phyloP scores from a whole-genome alignment of 2,329 filamentous ascomycete genomes.

The Sphaerostilbella broomeana region DNA sequence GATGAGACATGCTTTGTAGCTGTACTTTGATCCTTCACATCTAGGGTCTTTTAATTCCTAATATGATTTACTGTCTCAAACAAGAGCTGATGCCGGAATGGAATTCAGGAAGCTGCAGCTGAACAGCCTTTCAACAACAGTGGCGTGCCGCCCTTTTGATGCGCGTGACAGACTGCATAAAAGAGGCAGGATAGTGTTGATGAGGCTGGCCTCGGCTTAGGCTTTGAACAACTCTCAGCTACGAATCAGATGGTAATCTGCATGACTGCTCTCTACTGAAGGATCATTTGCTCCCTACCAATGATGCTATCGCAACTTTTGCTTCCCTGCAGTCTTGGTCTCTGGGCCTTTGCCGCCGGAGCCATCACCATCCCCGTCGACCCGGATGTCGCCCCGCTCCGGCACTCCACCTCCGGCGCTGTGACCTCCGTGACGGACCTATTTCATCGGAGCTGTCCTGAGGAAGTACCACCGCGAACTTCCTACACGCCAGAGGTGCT shows the following conservation, averaged over 20 bases:
- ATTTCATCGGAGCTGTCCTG: slow-evolving; percentile 27
- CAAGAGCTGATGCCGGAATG: too few relatives aligned
- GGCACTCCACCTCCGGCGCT: slow-evolving; percentile 16
- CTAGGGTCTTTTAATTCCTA: too few relatives aligned
- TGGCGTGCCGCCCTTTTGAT: slow-evolving; percentile 4
- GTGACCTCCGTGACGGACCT: slow-evolving; percentile 26
- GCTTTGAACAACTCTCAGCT: too few relatives aligned
- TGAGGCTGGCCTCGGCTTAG: too few relatives aligned
- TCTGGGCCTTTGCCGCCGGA: background rate
- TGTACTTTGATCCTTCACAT: too few relatives aligned
- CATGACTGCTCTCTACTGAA: too few relatives aligned
- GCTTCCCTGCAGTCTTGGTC: slow-evolving; percentile 4
- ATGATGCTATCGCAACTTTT: slow-evolving; percentile 3
- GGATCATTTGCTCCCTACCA: background rate
- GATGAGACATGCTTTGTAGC: too few relatives aligned
- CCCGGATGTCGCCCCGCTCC: slow-evolving; percentile 22
- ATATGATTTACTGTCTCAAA: too few relatives aligned
- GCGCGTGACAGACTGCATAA: slow-evolving; percentile 3
- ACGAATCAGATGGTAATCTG: too few relatives aligned
- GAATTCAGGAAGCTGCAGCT: too few relatives aligned
- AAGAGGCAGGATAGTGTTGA: background rate
- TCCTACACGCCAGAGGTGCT: slow-evolving; percentile 22
- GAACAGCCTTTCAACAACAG: too few relatives aligned
- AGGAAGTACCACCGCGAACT: slow-evolving; percentile 21
- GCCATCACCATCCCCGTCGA: slow-evolving; percentile 8